Percentiles rank a stretch among this genome's conserved stretches.
Evolutionary conservation across 768 basidiomycete genomes (phyloP).

Genomic region (Termitomyces sp.): DNA sequence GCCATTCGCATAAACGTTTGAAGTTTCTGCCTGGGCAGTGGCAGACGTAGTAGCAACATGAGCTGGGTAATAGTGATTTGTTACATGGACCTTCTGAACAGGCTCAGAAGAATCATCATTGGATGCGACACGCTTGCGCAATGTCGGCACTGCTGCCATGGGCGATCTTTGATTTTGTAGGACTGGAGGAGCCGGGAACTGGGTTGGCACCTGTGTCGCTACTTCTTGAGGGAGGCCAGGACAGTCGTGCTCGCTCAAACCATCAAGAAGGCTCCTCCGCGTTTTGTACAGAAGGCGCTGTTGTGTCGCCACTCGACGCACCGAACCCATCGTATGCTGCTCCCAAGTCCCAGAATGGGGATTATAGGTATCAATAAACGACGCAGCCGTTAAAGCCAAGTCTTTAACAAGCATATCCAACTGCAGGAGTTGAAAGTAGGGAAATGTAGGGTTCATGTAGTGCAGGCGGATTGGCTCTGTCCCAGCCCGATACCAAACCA

Average conservation of each 20-base stretch:
- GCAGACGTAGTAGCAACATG: constrained; percentile 6
- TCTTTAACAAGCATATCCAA: constrained; percentile 48
- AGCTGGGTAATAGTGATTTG: constrained; percentile 27
- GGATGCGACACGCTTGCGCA: constrained; percentile 19
- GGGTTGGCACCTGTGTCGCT: constrained; percentile 29
- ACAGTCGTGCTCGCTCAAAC: constrained; percentile 54
- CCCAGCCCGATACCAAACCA: constrained; percentile 67
- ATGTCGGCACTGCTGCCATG: neutral
- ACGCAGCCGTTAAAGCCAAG: constrained; percentile 43
- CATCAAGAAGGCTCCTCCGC: constrained; percentile 53
- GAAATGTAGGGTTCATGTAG: constrained; percentile 56
- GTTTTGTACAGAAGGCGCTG: constrained; percentile 60
- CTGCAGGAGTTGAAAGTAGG: constrained; percentile 54
- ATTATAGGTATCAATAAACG: constrained; percentile 61
- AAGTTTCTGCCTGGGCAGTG: neutral
- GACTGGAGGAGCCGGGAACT: neutral
- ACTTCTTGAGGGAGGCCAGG: constrained; percentile 52
- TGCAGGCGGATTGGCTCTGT: constrained; percentile 53
- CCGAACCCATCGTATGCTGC: constrained; percentile 55
- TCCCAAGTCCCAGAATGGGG: constrained; percentile 56
- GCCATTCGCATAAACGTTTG: neutral
- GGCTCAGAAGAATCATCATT: constrained; percentile 10
- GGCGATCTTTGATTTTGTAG: neutral
- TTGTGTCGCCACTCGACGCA: constrained; percentile 52
- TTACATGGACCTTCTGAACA: constrained; percentile 24